A percentile compares a stretch with the other conserved stretches of the same genome.
Evolutionary conservation across 2,329 filamentous ascomycete species (phyloP).

Genomic region (Venturia oleaginea): DNA sequence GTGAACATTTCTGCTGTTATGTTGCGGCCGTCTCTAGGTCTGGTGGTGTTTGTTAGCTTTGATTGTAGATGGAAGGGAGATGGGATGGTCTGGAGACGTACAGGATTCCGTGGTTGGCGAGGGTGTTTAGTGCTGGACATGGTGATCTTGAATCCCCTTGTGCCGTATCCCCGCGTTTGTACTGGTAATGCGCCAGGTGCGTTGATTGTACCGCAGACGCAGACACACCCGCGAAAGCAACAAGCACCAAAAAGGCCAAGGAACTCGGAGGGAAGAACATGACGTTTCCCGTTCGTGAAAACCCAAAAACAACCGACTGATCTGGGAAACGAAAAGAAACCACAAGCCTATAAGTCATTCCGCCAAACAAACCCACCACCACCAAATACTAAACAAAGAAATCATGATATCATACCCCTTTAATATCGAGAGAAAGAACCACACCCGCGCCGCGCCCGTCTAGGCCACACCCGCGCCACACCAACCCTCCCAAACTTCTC

Average conservation of each 20-base stretch:
- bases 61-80: background rate
- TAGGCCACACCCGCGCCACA: too few species aligned
- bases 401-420: too few species aligned
- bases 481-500: too few species aligned
- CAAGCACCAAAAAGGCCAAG: background rate
- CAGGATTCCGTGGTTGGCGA: constrained; percentile 27
- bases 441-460: too few species aligned
- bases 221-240: too few species aligned
- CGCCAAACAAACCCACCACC: too few species aligned
- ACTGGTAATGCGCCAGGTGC: background rate
- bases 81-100: background rate
- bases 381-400: too few species aligned
- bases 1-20: constrained; percentile 23
- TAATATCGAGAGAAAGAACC: too few species aligned
- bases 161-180: background rate
- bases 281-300: too few species aligned
- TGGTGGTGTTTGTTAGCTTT: background rate
- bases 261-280: background rate
- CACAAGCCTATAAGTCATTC: too few species aligned
- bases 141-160: constrained; percentile 17
- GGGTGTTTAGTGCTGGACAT: constrained; percentile 26
- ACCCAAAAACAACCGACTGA: too few species aligned
- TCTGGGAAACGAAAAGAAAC: too few species aligned
- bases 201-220: background rate
- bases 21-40: constrained; percentile 24